These are phyloP conservation scores for Tetradesmus obliquus DNA, from an alignment of 139 green algal species.

Conservation along the genomic window DNA sequence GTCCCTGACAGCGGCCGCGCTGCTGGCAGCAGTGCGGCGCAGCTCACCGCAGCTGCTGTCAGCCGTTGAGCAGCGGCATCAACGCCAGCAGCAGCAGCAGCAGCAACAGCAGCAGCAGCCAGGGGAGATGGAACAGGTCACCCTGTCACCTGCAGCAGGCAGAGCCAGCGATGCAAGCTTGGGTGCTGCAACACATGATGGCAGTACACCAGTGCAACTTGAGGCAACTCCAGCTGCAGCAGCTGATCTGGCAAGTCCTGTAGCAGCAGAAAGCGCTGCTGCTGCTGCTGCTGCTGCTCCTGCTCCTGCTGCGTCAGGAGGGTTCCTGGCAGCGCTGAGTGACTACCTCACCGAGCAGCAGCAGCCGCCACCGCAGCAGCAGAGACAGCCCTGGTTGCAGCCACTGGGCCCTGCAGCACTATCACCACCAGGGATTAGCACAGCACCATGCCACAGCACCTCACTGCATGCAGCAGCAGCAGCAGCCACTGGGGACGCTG, in stretches of 20 bases:
- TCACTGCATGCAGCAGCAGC: not conserved
- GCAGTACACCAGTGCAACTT: not conserved
- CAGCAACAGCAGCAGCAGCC: slow-evolving; percentile 26
- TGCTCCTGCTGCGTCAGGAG: not conserved
- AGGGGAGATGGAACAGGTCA: not conserved
- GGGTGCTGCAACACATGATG: not conserved
- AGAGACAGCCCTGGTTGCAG: not conserved
- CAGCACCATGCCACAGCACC: not conserved
- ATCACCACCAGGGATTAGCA: not conserved
- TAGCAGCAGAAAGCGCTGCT: not conserved
- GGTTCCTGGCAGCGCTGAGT: slow-evolving; percentile 18
- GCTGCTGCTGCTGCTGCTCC: not conserved
- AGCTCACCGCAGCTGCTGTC: slow-evolving; percentile 39
- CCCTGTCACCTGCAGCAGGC: not conserved
- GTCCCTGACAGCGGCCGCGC: slow-evolving; percentile 69
- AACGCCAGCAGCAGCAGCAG: not conserved
- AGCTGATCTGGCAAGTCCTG: not conserved
- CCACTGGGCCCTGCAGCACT: not conserved
- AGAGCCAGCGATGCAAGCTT: not conserved
- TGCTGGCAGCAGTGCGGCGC: slow-evolving; percentile 69
- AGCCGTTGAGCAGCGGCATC: slow-evolving; percentile 16
- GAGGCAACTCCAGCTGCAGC: not conserved
- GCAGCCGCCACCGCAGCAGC: slow-evolving; percentile 18
- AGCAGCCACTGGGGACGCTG: not conserved
- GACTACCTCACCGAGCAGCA: not conserved